These are phyloP conservation scores for Micractinium conductrix DNA, from an alignment of 139 green algal species.

Conservation along the genomic window DNA sequence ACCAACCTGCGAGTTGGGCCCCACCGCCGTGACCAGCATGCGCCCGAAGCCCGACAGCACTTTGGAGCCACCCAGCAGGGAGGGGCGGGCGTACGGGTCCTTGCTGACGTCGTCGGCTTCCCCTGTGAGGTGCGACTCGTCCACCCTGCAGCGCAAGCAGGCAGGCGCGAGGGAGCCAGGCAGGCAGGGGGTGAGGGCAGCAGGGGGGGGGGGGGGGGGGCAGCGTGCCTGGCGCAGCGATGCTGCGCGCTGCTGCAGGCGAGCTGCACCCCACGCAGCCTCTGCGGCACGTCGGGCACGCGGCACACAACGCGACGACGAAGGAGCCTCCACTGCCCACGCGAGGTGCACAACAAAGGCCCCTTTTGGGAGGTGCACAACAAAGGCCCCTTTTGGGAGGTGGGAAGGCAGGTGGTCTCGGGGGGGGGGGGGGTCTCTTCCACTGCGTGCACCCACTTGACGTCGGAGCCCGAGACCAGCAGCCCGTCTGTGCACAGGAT, in stretches of 20 bases:
- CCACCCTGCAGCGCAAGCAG: conserved; percentile 54
- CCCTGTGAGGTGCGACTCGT: conserved; percentile 85
- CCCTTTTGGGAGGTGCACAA: not conserved
- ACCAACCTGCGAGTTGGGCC: conserved; percentile 65
- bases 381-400: not conserved
- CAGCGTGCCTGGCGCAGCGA: too few species aligned
- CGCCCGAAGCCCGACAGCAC: conserved; percentile 75
- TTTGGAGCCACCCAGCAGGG: conserved; percentile 71
- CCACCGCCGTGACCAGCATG: conserved; percentile 85
- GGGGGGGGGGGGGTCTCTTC: not conserved
- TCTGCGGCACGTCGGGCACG: too few species aligned
- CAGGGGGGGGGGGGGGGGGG: not conserved
- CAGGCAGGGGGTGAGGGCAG: too few species aligned
- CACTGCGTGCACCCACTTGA: conserved; percentile 71
- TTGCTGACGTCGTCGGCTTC: conserved; percentile 78
- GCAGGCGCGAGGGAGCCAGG: too few species aligned
- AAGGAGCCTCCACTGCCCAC: too few species aligned
- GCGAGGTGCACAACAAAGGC: too few species aligned
- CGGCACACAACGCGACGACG: too few species aligned
- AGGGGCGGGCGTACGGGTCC: conserved; percentile 17
- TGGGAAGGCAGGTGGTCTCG: not conserved
- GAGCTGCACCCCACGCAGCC: too few species aligned
- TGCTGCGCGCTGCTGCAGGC: too few species aligned
- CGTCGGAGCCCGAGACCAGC: conserved; percentile 63
- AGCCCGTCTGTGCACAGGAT: conserved; percentile 86